Base-by-base conservation (phyloP, 2,329 filamentous ascomycete genomes). In the Didymella segeticola region DNA sequence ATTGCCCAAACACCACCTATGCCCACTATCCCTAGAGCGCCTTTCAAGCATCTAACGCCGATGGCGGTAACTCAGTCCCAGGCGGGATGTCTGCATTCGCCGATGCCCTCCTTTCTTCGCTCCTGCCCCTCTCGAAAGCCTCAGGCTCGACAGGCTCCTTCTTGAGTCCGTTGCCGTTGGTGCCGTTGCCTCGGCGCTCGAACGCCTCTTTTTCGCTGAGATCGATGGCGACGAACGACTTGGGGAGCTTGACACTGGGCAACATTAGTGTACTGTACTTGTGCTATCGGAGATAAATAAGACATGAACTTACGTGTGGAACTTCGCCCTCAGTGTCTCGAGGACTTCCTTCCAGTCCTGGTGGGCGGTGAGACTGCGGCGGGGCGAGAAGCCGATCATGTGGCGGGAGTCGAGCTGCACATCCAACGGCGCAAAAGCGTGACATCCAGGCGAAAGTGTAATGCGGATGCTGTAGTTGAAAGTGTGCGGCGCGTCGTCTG, bases 401-500 rank as follows among this genome's bases (percentile, higher is more conserved):
- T 99, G 95, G 67, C 95, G 91, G 66, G 90, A 95, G 75, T 99
- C 95, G 23, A 99, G 86, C 78, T 96, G 92, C 62, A 99, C 93
- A 72, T 99, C 93, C 23, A 99, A 82, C 5, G 95, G 95, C 75
- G 98, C 95, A 73, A 93, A 96, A 11, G 96, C 93, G 75, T 99
- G 95, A 69, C 93, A 98, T 10, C 95, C 95, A 2, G 96, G 95
- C 62, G 89, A 95, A 69, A 99, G 92, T 23, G 91, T 95, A 72
- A 99, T 97, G 55, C 93, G 89, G 72, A 99, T 99, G 69, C 89
- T 95, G 77, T 99, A 99, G 48, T 92, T 90, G 76, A 93, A 97
- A 2, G 86, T 87, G 45, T 89, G 87, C 29, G 86, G 86, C 56
- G 88, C 86, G 15, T 80, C 78, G 14, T 80, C 76, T 17, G 76